A percentile compares a stretch with the other conserved stretches of the same genome.
These are phyloP conservation scores for Hypoxylon sp. DNA, from an alignment of 2,329 filamentous ascomycete species.

Conservation along the genomic window DNA sequence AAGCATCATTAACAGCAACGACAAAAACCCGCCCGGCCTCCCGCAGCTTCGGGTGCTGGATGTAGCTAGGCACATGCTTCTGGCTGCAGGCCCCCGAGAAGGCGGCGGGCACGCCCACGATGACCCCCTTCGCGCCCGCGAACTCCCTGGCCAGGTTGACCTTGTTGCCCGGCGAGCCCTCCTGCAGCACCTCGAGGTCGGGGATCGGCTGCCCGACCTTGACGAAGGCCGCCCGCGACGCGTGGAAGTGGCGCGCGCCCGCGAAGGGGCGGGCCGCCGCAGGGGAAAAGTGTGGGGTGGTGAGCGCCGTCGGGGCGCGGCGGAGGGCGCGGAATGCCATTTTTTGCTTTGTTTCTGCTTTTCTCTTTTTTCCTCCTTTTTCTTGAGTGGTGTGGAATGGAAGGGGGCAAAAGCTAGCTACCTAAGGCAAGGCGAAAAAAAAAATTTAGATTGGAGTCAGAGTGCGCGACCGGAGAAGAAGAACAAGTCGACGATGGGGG, in stretches of 20 bases:
- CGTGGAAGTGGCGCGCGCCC: conserved; percentile 69
- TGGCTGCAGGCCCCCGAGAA: conserved; percentile 72
- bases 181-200: conserved; percentile 79
- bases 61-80: conserved; percentile 86
- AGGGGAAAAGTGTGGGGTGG: neutral
- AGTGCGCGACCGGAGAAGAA: neutral
- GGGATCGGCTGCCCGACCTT: conserved; percentile 85
- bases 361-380: neutral
- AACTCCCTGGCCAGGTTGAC: conserved; percentile 87
- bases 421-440: neutral
- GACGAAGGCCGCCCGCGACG: conserved; percentile 72
- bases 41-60: conserved; percentile 82
- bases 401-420: neutral
- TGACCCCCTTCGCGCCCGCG: conserved; percentile 75
- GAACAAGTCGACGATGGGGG: neutral
- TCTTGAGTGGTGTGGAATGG: neutral
- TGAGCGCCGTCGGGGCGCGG: conserved; percentile 30
- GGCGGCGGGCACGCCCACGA: conserved; percentile 87
- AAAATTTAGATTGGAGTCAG: too few species aligned
- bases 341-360: neutral
- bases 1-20: conserved; percentile 92
- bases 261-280: conserved; percentile 12
- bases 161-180: conserved; percentile 91
- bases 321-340: conserved; percentile 50
- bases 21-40: conserved; percentile 88